Evolutionary conservation across 2,329 filamentous ascomycete genomes (phyloP).

Genomic region (Septoria linicola): DNA sequence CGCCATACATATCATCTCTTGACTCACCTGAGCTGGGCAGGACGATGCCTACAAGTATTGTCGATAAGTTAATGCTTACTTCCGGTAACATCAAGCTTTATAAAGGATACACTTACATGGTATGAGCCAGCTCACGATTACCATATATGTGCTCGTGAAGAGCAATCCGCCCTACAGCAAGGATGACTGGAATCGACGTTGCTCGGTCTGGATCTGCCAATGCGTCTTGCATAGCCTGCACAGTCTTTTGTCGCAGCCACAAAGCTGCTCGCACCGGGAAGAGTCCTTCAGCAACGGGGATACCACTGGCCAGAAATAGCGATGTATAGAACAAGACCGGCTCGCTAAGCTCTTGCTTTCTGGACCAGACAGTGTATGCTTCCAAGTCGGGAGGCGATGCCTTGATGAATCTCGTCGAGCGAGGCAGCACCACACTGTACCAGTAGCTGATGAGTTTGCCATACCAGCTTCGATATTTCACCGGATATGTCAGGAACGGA

Average conservation of each 20-base stretch:
- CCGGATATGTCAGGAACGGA: constrained; percentile 28
- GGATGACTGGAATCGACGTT: constrained; percentile 27
- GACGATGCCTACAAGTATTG: constrained; percentile 14
- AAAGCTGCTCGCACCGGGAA: constrained; percentile 22
- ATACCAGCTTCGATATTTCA: constrained; percentile 27
- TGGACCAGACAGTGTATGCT: constrained; percentile 23
- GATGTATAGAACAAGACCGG: constrained; percentile 28
- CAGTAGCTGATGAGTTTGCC: constrained; percentile 27
- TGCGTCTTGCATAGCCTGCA: constrained; percentile 29
- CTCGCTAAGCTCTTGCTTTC: constrained; percentile 26
- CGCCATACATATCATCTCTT: background rate
- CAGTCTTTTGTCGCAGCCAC: constrained; percentile 23
- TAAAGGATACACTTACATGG: background rate
- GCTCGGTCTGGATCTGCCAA: constrained; percentile 24
- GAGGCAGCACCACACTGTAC: constrained; percentile 22
- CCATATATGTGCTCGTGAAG: constrained; percentile 31
- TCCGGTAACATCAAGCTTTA: too few species aligned
- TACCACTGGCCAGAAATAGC: constrained; percentile 28
- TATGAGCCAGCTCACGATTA: constrained; percentile 22
- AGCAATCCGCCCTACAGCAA: constrained; percentile 30
- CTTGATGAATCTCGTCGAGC: constrained; percentile 23
- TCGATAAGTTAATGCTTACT: too few species aligned
- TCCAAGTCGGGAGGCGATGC: constrained; percentile 17
- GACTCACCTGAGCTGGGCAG: constrained; percentile 22
- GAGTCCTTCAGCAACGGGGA: constrained; percentile 25